A percentile compares a stretch with the other conserved stretches of the same genome.
These are phyloP conservation scores for Peronospora farinosa DNA, from an alignment of 352 stramenopile species.

Conservation along the genomic window DNA sequence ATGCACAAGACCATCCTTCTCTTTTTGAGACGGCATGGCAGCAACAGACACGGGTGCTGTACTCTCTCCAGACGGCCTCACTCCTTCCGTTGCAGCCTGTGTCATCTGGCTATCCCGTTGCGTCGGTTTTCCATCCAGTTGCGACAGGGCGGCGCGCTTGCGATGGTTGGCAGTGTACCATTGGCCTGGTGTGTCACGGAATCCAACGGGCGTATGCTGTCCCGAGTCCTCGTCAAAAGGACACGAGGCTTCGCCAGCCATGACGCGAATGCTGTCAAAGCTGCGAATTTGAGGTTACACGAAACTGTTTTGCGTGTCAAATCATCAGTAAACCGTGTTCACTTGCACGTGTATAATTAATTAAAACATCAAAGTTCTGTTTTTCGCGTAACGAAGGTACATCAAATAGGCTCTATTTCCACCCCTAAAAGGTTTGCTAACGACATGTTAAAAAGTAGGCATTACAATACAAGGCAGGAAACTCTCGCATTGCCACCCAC, in stretches of 20 bases:
- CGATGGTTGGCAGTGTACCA: slow-evolving; percentile 26
- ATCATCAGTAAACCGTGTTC: too few species aligned
- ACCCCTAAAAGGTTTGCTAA: too few species aligned
- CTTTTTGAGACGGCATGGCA: slow-evolving; percentile 20
- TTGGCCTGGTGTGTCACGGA: slow-evolving; percentile 46
- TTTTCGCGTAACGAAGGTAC: too few species aligned
- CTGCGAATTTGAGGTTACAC: too few species aligned
- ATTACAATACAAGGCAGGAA: too few species aligned
- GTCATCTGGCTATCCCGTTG: slow-evolving; percentile 42
- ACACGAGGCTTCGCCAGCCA: slow-evolving; percentile 8
- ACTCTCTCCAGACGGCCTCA: slow-evolving; percentile 8
- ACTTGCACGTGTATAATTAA: too few species aligned
- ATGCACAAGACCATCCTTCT: slow-evolving; percentile 5
- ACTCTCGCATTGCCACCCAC: too few species aligned
- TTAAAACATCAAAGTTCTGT: too few species aligned
- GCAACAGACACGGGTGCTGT: slow-evolving; percentile 44
- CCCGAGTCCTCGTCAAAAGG: slow-evolving; percentile 37
- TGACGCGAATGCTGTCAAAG: slow-evolving; percentile 1
- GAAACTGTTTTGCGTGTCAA: too few species aligned
- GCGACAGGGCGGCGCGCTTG: slow-evolving; percentile 30
- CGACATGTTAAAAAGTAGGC: too few species aligned
- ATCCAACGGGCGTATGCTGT: slow-evolving; percentile 54
- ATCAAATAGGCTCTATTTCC: too few species aligned
- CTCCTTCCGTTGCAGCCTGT: slow-evolving; percentile 24
- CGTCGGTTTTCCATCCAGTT: slow-evolving; percentile 35